Conservation (phyloP, 1,284 basidiomycete species). For the Tylopilus microsporus region DNA sequence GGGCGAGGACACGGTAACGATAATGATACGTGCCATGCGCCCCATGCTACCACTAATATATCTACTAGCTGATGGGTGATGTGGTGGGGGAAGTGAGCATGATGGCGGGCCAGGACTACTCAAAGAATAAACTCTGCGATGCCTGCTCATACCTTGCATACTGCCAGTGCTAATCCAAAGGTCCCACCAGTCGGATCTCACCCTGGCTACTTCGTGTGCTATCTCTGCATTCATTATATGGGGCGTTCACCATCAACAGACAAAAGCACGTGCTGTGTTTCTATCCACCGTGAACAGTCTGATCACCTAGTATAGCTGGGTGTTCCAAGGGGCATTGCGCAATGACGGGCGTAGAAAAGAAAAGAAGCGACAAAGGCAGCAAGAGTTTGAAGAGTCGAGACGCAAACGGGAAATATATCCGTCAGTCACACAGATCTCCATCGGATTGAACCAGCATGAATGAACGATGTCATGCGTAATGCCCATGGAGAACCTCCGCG, state of each 20-base stretch:
- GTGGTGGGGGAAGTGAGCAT: too few relatives aligned
- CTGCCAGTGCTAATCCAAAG: too few relatives aligned
- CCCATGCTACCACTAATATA: too few relatives aligned
- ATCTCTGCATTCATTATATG: conserved; percentile 74
- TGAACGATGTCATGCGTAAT: not conserved
- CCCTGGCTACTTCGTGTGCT: conserved; percentile 58
- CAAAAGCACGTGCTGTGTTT: conserved; percentile 48
- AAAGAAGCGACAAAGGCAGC: conserved; percentile 66
- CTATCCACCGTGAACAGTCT: conserved; percentile 7
- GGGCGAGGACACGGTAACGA: too few relatives aligned
- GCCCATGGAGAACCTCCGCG: not conserved
- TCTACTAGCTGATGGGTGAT: too few relatives aligned
- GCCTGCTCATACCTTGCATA: too few relatives aligned
- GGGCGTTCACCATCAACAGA: conserved; percentile 89
- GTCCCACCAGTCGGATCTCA: too few relatives aligned
- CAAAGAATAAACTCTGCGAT: too few relatives aligned
- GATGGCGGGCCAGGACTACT: too few relatives aligned
- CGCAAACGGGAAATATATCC: conserved; percentile 63
- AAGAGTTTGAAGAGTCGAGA: conserved; percentile 61
- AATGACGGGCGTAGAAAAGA: conserved; percentile 78
- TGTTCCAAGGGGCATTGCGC: conserved; percentile 85
- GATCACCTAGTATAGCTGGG: conserved; percentile 43
- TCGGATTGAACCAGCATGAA: not conserved
- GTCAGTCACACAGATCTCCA: not conserved
- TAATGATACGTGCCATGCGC: too few relatives aligned